Evolutionary conservation across 352 stramenopile species (phyloP).

Genomic region (Globisporangium orthogonon): DNA sequence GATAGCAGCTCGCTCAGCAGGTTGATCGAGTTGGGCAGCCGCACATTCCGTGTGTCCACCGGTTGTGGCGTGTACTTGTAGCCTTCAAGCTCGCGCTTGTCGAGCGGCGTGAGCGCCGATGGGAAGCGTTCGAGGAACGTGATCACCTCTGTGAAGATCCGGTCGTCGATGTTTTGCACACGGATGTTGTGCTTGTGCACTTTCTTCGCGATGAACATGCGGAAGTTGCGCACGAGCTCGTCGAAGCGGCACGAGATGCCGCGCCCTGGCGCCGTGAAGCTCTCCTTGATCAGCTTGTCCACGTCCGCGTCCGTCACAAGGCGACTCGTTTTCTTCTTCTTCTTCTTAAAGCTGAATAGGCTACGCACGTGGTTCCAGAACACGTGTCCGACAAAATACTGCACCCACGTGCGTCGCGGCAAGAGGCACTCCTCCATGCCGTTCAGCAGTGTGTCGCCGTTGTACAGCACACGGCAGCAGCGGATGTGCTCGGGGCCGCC

Average conservation of each 20-base stretch:
- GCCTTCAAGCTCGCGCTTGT: conserved; percentile 73
- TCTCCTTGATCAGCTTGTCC: conserved; percentile 53
- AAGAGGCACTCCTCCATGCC: conserved; percentile 60
- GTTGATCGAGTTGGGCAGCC: conserved; percentile 55
- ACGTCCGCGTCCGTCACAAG: conserved; percentile 65
- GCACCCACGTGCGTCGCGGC: conserved; percentile 40
- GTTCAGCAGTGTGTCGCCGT: conserved; percentile 62
- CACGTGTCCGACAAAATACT: conserved; percentile 53
- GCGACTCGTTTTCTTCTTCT: conserved; percentile 38
- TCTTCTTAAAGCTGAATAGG: conserved; percentile 30
- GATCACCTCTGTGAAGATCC: conserved; percentile 67
- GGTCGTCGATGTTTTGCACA: conserved; percentile 57
- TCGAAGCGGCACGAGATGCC: conserved; percentile 79
- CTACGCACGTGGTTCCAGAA: conserved; percentile 39
- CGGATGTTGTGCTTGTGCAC: conserved; percentile 46
- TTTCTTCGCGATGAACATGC: conserved; percentile 80
- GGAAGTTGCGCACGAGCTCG: conserved; percentile 74
- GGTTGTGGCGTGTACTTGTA: conserved; percentile 77
- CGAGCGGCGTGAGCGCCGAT: conserved; percentile 51
- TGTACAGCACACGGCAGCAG: conserved; percentile 65
- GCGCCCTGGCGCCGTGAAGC: conserved; percentile 47
- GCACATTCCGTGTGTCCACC: conserved; percentile 53
- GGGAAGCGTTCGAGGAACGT: conserved; percentile 72
- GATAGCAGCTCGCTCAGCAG: conserved; percentile 58
- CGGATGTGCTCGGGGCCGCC: conserved; percentile 53